A percentile compares a stretch with the other conserved stretches of the same genome.
Conservation (phyloP, 2,329 filamentous ascomycete genomes). For the Talaromyces piceae region DNA sequence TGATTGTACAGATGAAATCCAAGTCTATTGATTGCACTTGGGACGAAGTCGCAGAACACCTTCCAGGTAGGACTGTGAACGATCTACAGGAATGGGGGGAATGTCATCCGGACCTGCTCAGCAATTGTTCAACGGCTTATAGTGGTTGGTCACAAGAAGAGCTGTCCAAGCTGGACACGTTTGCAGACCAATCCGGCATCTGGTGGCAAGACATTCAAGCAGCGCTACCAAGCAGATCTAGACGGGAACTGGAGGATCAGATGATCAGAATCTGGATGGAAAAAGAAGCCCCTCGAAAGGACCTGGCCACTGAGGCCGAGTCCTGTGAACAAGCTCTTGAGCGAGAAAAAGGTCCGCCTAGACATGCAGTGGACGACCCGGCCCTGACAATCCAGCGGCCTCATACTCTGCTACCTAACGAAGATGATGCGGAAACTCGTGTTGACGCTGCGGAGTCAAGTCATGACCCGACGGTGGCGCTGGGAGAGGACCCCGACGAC, state of each 20-base stretch:
- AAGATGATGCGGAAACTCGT: constrained; percentile 1
- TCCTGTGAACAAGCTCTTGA: background rate
- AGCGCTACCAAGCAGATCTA: constrained; percentile 22
- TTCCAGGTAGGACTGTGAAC: constrained; percentile 19
- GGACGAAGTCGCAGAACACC: constrained; percentile 22
- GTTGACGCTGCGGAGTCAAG: constrained; percentile 3
- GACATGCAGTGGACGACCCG: background rate
- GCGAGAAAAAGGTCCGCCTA: too few relatives aligned
- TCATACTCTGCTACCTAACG: constrained; percentile 1
- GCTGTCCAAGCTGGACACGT: constrained; percentile 16
- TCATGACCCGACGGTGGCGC: constrained; percentile 10
- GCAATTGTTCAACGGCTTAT: constrained; percentile 20
- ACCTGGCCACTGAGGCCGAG: background rate
- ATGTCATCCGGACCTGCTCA: constrained; percentile 23
- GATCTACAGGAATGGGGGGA: constrained; percentile 21
- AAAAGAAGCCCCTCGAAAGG: background rate
- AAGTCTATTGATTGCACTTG: constrained; percentile 19
- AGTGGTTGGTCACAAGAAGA: constrained; percentile 25
- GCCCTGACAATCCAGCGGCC: background rate
- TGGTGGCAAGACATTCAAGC: constrained; percentile 23
- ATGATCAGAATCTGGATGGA: constrained; percentile 26
- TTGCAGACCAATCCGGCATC: constrained; percentile 22
- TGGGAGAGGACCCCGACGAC: constrained; percentile 13
- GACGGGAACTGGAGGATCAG: constrained; percentile 27
- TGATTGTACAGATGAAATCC: constrained; percentile 23